phyloP scores from a whole-genome alignment of 192 early-diverging fungal species.

The Thoreauomyces humboldtii region DNA sequence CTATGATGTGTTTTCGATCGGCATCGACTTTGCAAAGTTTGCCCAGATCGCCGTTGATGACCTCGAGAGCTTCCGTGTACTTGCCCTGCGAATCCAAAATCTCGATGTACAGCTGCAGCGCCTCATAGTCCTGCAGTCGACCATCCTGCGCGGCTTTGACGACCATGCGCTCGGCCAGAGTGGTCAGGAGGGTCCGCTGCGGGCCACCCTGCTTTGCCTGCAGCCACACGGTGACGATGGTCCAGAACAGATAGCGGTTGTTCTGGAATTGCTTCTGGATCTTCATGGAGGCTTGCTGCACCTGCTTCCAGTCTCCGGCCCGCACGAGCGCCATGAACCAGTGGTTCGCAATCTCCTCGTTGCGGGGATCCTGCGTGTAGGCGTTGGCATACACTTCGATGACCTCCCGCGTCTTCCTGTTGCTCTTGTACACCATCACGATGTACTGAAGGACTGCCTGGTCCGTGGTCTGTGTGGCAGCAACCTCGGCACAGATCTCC shows the following conservation, averaged over 20 bases:
- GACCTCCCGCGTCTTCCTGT: constrained; percentile 57
- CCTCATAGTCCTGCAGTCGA: constrained; percentile 68
- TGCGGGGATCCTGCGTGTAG: constrained; percentile 52
- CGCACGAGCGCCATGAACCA: constrained; percentile 83
- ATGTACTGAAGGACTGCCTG: constrained; percentile 61
- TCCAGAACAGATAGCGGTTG: constrained; percentile 84
- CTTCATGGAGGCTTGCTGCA: constrained; percentile 73
- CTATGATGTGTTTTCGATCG: constrained; percentile 51
- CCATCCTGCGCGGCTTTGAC: constrained; percentile 70
- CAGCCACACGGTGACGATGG: constrained; percentile 73
- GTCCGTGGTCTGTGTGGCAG: constrained; percentile 57
- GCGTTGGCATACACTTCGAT: constrained; percentile 73
- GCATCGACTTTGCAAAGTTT: constrained; percentile 68
- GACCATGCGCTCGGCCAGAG: constrained; percentile 82
- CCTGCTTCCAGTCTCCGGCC: constrained; percentile 60
- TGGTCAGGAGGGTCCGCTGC: not conserved
- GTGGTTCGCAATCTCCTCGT: constrained; percentile 71
- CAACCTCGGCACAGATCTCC: constrained; percentile 61
- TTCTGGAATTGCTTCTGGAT: constrained; percentile 78
- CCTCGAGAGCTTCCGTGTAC: constrained; percentile 58
- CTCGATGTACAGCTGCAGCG: constrained; percentile 72
- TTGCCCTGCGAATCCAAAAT: constrained; percentile 72
- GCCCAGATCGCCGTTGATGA: constrained; percentile 59
- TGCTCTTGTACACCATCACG: constrained; percentile 53
- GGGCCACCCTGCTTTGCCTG: constrained; percentile 50